Conservation (phyloP, 192 early-diverging fungal genomes). For the Coemansia sp. region DNA sequence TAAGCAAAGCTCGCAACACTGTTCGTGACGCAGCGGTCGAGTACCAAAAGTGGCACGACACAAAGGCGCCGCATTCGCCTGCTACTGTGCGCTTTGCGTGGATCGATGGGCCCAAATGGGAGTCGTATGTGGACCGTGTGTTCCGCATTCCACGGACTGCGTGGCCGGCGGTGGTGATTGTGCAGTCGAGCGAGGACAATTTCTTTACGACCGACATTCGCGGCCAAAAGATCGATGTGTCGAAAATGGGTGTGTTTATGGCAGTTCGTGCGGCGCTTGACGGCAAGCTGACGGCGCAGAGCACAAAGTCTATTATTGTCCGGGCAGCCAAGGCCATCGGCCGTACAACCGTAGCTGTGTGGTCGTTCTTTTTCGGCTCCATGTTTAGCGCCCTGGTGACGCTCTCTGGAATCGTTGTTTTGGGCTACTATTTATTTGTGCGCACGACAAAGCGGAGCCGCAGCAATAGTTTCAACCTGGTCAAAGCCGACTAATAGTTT, state of each 20-base stretch:
- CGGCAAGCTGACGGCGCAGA: conserved; percentile 33
- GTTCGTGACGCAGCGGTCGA: conserved; percentile 32
- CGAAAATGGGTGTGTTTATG: conserved; percentile 44
- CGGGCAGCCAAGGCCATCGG: conserved; percentile 14
- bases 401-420: conserved; percentile 11
- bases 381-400: conserved; percentile 25
- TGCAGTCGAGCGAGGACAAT: conserved; percentile 50
- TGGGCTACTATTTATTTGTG: conserved; percentile 20
- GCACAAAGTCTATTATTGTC: conserved; percentile 43
- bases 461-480: conserved; percentile 17
- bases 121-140: conserved; percentile 58
- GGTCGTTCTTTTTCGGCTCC: conserved; percentile 33
- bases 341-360: conserved; percentile 12
- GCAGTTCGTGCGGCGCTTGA: conserved; percentile 46
- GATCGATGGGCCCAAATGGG: conserved; percentile 64
- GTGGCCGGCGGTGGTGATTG: conserved; percentile 57
- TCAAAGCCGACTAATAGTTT: conserved; percentile 35
- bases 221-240: conserved; percentile 29
- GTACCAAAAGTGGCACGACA: conserved; percentile 19
- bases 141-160: conserved; percentile 43
- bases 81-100: conserved; percentile 60
- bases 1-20: conserved; percentile 17
- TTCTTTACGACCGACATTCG: conserved; percentile 35
- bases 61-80: neutral
- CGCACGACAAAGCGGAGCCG: conserved; percentile 10